Evolutionary conservation across 2,329 filamentous ascomycete genomes (phyloP).

Genomic region (Alternaria tenuissima): DNA sequence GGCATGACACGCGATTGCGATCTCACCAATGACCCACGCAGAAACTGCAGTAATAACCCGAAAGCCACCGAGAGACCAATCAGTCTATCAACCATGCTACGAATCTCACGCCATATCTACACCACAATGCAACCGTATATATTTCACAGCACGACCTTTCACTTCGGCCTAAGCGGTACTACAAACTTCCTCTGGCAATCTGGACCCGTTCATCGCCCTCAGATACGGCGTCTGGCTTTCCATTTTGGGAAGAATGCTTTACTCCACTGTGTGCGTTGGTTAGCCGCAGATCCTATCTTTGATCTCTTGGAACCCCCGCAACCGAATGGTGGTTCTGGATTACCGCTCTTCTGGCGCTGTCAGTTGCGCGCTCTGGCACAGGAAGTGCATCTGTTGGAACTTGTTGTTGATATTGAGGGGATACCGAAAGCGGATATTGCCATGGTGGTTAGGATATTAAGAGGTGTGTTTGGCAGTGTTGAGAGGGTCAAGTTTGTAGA

Average conservation of each 20-base stretch:
- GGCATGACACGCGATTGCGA: slow-evolving; percentile 23
- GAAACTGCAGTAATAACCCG: background rate
- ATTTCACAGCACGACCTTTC: slow-evolving; percentile 35
- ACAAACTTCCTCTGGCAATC: slow-evolving; percentile 20
- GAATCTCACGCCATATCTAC: slow-evolving; percentile 30
- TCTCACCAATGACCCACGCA: slow-evolving; percentile 16
- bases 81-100: slow-evolving; percentile 29
- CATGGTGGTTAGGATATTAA: slow-evolving; percentile 35
- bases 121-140: slow-evolving; percentile 31
- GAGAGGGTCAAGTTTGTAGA: slow-evolving; percentile 25
- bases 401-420: slow-evolving; percentile 34
- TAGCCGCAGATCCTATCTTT: slow-evolving; percentile 39
- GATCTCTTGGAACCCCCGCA: slow-evolving; percentile 36
- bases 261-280: slow-evolving; percentile 43
- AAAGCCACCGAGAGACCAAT: slow-evolving; percentile 15
- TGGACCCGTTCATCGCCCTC: slow-evolving; percentile 31
- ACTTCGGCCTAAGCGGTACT: slow-evolving; percentile 23
- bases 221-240: slow-evolving; percentile 33
- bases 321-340: slow-evolving; percentile 23
- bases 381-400: slow-evolving; percentile 32
- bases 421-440: slow-evolving; percentile 29
- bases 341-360: slow-evolving; percentile 44
- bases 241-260: slow-evolving; percentile 30
- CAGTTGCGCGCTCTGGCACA: slow-evolving; percentile 39
- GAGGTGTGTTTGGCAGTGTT: slow-evolving; percentile 27